Evolutionary conservation across 192 early-diverging fungal species (phyloP).

Genomic region (Backusella sp.): DNA sequence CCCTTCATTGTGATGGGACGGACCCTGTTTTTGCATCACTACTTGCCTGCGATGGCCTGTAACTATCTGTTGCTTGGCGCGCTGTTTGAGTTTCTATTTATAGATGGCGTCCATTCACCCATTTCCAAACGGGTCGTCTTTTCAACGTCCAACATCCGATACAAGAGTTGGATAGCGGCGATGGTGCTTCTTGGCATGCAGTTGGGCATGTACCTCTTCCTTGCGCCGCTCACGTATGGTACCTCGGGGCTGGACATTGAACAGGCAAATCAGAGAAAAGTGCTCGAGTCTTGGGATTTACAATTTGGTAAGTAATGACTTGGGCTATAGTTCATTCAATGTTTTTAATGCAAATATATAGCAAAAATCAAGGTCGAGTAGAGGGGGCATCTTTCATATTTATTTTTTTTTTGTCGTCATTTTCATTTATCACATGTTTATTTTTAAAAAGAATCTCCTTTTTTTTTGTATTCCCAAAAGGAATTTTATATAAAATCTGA

Average conservation of each 20-base stretch:
- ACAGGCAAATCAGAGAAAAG: slow-evolving; percentile 60
- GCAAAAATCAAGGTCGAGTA: neutral
- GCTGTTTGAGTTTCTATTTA: slow-evolving; percentile 73
- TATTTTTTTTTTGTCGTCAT: neutral
- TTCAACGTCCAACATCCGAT: slow-evolving; percentile 22
- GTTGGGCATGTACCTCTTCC: slow-evolving; percentile 65
- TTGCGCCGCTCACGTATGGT: slow-evolving; percentile 88
- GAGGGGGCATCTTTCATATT: neutral
- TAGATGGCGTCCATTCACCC: slow-evolving; percentile 50
- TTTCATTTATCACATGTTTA: neutral
- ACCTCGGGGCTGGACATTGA: slow-evolving; percentile 57
- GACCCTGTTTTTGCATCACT: slow-evolving; percentile 92
- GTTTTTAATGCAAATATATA: neutral
- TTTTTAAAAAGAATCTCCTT: neutral
- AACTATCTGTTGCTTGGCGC: slow-evolving; percentile 69
- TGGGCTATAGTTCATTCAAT: no score
- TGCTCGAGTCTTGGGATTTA: slow-evolving; percentile 81
- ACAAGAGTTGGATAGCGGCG: slow-evolving; percentile 36
- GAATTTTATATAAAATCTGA: neutral
- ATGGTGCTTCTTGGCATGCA: slow-evolving; percentile 49
- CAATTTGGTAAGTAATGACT: slow-evolving; percentile 55
- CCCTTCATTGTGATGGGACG: slow-evolving; percentile 94
- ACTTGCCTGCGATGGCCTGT: slow-evolving; percentile 85
- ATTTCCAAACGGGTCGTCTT: slow-evolving; percentile 27
- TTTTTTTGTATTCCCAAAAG: neutral